phyloP scores from a whole-genome alignment of 192 early-diverging fungal genomes.

The Backusella tuberculispora region DNA sequence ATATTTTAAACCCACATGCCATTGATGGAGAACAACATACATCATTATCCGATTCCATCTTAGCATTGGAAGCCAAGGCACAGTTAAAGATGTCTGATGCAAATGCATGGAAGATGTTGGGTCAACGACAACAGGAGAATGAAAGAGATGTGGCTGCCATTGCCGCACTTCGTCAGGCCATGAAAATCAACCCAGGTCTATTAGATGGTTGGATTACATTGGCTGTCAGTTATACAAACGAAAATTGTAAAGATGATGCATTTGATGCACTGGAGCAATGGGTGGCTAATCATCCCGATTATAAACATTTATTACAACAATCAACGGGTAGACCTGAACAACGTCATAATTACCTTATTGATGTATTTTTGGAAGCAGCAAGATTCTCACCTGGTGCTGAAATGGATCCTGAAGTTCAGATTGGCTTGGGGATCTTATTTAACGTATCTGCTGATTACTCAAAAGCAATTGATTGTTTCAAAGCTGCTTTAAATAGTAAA shows the following conservation, averaged over 20 bases:
- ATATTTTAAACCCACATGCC: slow-evolving; percentile 52
- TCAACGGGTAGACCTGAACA: slow-evolving; percentile 43
- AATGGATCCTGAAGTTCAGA: slow-evolving; percentile 94
- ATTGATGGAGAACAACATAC: slow-evolving; percentile 55
- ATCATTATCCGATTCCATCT: slow-evolving; percentile 83
- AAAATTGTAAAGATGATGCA: slow-evolving; percentile 78
- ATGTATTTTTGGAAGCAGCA: slow-evolving; percentile 80
- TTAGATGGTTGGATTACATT: slow-evolving; percentile 86
- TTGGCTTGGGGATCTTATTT: slow-evolving; percentile 95
- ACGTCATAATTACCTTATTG: slow-evolving; percentile 73
- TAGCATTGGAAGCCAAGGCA: slow-evolving; percentile 87
- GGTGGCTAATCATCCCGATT: slow-evolving; percentile 75
- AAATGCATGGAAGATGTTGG: slow-evolving; percentile 81
- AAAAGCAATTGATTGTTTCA: slow-evolving; percentile 98
- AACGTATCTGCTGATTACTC: slow-evolving; percentile 88
- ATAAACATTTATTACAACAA: slow-evolving; percentile 52
- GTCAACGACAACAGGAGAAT: slow-evolving; percentile 92
- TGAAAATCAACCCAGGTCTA: slow-evolving; percentile 70
- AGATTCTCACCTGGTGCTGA: slow-evolving; percentile 58
- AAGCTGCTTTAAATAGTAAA: slow-evolving; percentile 81
- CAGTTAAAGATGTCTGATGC: slow-evolving; percentile 79
- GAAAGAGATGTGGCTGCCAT: slow-evolving; percentile 94
- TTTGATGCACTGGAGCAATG: slow-evolving; percentile 90
- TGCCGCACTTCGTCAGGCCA: slow-evolving; percentile 81
- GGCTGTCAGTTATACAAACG: slow-evolving; percentile 93